phyloP scores from a whole-genome alignment of 495 filamentous ascomycete species.

The Penicillium alfredii region DNA sequence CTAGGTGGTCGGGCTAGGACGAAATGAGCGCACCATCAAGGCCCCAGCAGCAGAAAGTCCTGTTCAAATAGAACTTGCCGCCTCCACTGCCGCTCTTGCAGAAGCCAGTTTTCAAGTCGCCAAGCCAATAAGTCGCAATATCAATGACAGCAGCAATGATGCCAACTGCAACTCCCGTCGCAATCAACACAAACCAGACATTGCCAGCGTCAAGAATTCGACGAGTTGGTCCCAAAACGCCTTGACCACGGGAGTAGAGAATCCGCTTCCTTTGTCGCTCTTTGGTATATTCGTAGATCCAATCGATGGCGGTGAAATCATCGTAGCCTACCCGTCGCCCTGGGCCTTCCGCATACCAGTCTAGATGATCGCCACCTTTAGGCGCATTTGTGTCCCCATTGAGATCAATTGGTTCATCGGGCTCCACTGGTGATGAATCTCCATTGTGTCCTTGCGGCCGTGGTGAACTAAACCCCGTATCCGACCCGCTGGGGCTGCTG shows the following conservation, averaged over 20 bases:
- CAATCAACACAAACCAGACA: constrained; percentile 83
- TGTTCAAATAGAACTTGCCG: constrained; percentile 84
- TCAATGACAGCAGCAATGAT: constrained; percentile 83
- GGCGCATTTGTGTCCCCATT: constrained; percentile 37
- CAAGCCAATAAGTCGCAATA: constrained; percentile 90
- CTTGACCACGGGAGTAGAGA: constrained; percentile 62
- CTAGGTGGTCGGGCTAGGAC: too few relatives aligned
- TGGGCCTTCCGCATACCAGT: constrained; percentile 90
- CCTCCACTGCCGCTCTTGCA: constrained; percentile 69
- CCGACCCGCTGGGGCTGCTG: constrained; percentile 23
- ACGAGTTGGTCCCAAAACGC: constrained; percentile 64
- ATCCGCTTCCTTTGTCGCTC: constrained; percentile 81
- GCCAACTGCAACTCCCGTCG: constrained; percentile 73
- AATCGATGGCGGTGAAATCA: constrained; percentile 96
- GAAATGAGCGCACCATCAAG: constrained; percentile 55
- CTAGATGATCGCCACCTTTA: constrained; percentile 63
- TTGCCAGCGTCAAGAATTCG: constrained; percentile 77
- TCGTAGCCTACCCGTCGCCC: constrained; percentile 92
- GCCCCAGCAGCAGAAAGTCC: constrained; percentile 87
- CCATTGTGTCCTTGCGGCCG: constrained; percentile 22
- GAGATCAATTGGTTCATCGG: constrained; percentile 21
- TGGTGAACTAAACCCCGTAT: constrained; percentile 17
- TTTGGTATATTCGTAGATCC: constrained; percentile 99
- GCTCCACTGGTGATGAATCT: constrained; percentile 21
- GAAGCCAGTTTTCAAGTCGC: constrained; percentile 87